A percentile compares a stretch with the other conserved stretches of the same genome.
These are phyloP conservation scores for Hanseniaspora valbyensis DNA, from an alignment of 805 yeast species.

Conservation along the genomic window DNA sequence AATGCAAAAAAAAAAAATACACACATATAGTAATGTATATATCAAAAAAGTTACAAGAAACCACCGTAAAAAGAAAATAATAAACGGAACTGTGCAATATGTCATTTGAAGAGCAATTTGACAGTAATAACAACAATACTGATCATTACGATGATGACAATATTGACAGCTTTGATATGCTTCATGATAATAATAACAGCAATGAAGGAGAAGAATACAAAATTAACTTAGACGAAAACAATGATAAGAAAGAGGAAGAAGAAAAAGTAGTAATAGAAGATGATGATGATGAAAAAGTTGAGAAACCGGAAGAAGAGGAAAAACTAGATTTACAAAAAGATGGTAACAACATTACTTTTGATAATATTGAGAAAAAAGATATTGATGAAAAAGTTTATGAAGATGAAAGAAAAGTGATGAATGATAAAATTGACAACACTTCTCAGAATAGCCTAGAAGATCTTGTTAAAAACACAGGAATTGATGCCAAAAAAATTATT, in stretches of 20 bases:
- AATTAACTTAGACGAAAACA: not conserved
- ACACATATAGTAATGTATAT: too few relatives aligned
- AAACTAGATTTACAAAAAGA: not conserved
- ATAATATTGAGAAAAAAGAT: not conserved
- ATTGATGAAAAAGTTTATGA: not conserved
- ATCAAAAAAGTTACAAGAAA: too few relatives aligned
- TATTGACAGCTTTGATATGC: not conserved
- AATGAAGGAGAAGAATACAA: conserved; percentile 11
- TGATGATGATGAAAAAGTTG: not conserved
- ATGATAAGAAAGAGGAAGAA: not conserved
- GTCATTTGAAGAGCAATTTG: conserved; percentile 15
- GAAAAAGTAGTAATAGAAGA: not conserved
- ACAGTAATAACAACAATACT: not conserved
- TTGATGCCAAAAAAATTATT: not conserved
- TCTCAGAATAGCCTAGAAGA: not conserved
- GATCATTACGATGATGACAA: conserved; percentile 5
- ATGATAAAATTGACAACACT: not conserved
- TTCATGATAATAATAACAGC: not conserved
- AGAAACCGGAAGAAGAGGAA: conserved; percentile 1
- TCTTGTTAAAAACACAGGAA: not conserved
- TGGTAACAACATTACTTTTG: too few relatives aligned
- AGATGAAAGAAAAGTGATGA: conserved; percentile 6
- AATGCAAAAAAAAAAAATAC: too few relatives aligned
- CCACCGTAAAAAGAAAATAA: too few relatives aligned
- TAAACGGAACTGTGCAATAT: too few relatives aligned